Base-by-base conservation (phyloP, 179 eudicot species). In the Gypsophila paniculata region DNA sequence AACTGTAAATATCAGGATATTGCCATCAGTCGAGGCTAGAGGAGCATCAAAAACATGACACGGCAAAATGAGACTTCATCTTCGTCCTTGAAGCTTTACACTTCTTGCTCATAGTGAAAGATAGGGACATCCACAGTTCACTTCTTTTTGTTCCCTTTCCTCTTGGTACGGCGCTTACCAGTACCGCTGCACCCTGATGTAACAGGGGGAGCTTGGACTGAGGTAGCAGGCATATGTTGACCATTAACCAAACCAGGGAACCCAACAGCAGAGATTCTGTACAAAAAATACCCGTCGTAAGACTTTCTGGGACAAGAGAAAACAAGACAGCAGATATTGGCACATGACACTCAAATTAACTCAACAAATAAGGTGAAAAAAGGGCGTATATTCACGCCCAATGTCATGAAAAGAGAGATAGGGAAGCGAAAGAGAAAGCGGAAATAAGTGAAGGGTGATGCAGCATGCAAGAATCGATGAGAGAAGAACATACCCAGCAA, bases 211-310 rank as follows among this genome's bases (percentile, higher is more conserved):
- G 81, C 59, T 65, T 75, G 78, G 91, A 80, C 29, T 72, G 85
- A 72, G 86, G 82, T 72, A 86, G 77, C 81, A 86, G 93, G 84
- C 86, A 86, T 72, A 83, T 76, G 85, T 84, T 82, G 85, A 80
- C 96, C 93, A 93, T 85, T 74, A 91, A 83, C 90, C 98, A 91
- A 87, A 89, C 93, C 98, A 91, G 98, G 97, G 96, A 93, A 93
- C 87, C 98, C 97, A 93, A 85, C 98, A 93, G 98, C 98, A 93
- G 98, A 93, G 91, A 85, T 91, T 93, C 98, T 93, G 95, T 77
- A 70, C 51, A 53, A 69, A 69, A 72, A 58, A 68, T 11, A 29
- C 26, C 6, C n/a, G 8, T 23, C 22, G 17, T 73, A 10, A 70
- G 67, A 65, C 52, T 65, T 65, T n/a, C n/a, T n/a, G n/a, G n/a